phyloP scores from a whole-genome alignment of 768 basidiomycete species.

The Rhodosporidiobolus sp. region DNA sequence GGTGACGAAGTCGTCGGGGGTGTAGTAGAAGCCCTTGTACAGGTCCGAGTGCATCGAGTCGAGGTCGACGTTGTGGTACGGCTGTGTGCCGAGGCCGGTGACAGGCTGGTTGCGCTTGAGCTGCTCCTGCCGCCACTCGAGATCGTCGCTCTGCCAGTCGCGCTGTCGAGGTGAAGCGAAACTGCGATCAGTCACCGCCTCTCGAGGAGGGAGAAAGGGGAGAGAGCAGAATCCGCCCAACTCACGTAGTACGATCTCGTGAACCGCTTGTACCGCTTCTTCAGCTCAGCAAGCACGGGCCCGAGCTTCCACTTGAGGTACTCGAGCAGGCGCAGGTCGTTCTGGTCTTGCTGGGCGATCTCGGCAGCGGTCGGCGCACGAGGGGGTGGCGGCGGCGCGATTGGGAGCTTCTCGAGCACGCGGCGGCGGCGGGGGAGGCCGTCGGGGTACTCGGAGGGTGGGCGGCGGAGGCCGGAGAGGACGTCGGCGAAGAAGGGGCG shows the following conservation, averaged over 20 bases:
- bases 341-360: constrained; percentile 74
- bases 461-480: constrained; percentile 64
- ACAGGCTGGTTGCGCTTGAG: constrained; percentile 13
- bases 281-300: constrained; percentile 79
- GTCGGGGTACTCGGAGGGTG: constrained; percentile 85
- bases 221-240: neutral
- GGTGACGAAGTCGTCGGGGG: constrained; percentile 82
- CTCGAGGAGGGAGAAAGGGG: constrained; percentile 27
- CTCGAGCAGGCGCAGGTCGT: constrained; percentile 71
- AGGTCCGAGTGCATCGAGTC: constrained; percentile 84
- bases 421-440: constrained; percentile 78
- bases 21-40: constrained; percentile 79
- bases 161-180: constrained; percentile 53
- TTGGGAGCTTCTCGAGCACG: constrained; percentile 75
- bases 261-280: constrained; percentile 87
- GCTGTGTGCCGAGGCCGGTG: constrained; percentile 37
- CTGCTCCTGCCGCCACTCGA: constrained; percentile 36
- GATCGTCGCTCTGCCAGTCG: constrained; percentile 40
- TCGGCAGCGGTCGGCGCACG: constrained; percentile 76
- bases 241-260: constrained; percentile 56
- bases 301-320: constrained; percentile 86
- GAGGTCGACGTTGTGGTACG: constrained; percentile 79
- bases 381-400: constrained; percentile 87
- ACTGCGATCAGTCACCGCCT: neutral
- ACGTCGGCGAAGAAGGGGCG: constrained; percentile 72